These are phyloP conservation scores for Colletotrichum destructivum DNA, from an alignment of 2,329 filamentous ascomycete species.

Conservation along the genomic window DNA sequence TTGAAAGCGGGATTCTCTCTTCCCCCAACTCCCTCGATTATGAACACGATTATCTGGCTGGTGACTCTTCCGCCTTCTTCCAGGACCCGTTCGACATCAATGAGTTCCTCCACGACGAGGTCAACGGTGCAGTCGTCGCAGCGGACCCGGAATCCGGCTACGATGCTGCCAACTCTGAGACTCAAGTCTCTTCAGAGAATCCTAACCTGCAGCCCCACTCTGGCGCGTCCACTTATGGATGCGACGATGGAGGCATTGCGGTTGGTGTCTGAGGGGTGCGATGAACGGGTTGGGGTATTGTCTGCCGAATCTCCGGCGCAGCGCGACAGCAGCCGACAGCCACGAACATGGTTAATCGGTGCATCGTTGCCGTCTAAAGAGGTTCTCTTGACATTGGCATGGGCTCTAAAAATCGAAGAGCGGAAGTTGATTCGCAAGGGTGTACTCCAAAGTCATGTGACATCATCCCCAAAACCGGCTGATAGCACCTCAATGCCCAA, in stretches of 20 bases:
- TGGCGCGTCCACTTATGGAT: constrained; percentile 82
- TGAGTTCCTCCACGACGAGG: constrained; percentile 70
- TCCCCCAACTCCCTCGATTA: constrained; percentile 76
- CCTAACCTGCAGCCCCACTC: constrained; percentile 80
- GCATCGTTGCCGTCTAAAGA: constrained; percentile 63
- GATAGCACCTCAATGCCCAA: constrained; percentile 18
- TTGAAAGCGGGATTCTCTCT: constrained; percentile 84
- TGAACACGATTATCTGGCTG: constrained; percentile 78
- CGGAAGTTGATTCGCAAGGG: constrained; percentile 49
- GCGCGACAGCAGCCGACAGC: constrained; percentile 55
- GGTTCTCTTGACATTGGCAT: constrained; percentile 63
- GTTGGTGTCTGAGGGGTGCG: constrained; percentile 75
- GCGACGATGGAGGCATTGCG: constrained; percentile 82
- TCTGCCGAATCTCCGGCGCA: constrained; percentile 52
- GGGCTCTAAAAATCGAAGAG: constrained; percentile 62
- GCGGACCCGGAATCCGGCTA: constrained; percentile 67
- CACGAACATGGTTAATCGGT: constrained; percentile 55
- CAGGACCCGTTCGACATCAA: constrained; percentile 65
- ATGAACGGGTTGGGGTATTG: constrained; percentile 60
- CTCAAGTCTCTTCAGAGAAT: constrained; percentile 75
- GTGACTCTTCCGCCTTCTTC: constrained; percentile 68
- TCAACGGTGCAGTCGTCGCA: constrained; percentile 64
- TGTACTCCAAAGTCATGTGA: neutral
- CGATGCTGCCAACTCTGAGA: constrained; percentile 71
- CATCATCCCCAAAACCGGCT: constrained; percentile 8